Conservation (phyloP, 1,284 basidiomycete genomes). For the Trametes polyzona region DNA sequence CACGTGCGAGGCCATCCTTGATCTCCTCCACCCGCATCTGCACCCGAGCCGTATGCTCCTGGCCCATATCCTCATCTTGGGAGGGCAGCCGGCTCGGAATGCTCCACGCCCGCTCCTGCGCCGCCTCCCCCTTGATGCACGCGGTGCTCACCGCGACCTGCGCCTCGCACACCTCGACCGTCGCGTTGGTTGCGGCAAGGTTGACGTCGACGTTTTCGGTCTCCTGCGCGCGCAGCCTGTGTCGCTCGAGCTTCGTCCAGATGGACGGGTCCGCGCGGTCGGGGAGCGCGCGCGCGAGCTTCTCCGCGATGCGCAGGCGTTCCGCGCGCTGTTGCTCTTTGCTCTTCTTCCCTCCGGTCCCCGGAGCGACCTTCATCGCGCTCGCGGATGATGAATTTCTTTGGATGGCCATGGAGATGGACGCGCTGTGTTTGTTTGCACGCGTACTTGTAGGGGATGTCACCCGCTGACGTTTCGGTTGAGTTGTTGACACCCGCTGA, state of each 20-base stretch:
- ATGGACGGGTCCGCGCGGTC: slow-evolving; percentile 27
- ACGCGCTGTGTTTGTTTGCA: too few species aligned
- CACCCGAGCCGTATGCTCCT: slow-evolving; percentile 17
- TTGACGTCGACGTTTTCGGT: not conserved
- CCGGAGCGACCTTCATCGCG: not conserved
- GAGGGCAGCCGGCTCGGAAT: slow-evolving; percentile 18
- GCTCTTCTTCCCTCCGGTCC: not conserved
- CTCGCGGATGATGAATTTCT: not conserved
- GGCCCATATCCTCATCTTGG: slow-evolving; percentile 23
- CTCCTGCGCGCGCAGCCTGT: not conserved
- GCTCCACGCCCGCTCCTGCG: not conserved
- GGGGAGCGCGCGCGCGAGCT: slow-evolving; percentile 35
- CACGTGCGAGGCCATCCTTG: slow-evolving; percentile 23
- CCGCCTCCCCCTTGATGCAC: not conserved
- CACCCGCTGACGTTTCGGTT: too few species aligned
- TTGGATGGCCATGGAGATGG: too few species aligned
- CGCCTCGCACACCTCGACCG: not conserved
- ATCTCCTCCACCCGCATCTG: slow-evolving; percentile 22
- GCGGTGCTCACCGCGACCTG: not conserved
- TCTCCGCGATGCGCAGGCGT: slow-evolving; percentile 31
- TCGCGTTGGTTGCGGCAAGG: not conserved
- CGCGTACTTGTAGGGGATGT: too few species aligned
- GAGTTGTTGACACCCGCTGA: too few species aligned
- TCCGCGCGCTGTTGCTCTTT: slow-evolving; percentile 25
- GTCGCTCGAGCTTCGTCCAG: slow-evolving; percentile 15